These are phyloP conservation scores for Mycena rebaudengoi DNA, from an alignment of 768 basidiomycete species.

Conservation along the genomic window DNA sequence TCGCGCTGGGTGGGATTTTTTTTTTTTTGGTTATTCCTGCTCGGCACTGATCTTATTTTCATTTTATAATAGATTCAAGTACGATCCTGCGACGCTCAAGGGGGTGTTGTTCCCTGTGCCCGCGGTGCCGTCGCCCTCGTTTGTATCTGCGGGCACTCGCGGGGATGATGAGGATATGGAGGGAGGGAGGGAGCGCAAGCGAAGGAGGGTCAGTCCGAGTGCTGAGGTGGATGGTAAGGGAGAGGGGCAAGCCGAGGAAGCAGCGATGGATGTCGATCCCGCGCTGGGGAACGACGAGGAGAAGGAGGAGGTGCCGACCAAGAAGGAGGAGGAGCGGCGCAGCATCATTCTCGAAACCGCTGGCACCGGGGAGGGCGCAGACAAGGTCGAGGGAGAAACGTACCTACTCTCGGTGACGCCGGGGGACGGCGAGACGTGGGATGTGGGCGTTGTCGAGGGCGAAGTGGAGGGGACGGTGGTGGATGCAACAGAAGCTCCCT, in stretches of 20 bases:
- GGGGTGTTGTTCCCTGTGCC: conserved; percentile 53
- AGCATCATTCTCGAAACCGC: no score
- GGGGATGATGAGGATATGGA: neutral
- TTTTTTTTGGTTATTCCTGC: neutral
- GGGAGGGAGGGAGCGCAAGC: conserved; percentile 16
- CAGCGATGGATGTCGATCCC: neutral
- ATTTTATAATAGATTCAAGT: conserved; percentile 68
- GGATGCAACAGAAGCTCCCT: neutral
- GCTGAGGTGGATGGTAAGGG: conserved; percentile 11
- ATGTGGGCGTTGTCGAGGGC: neutral
- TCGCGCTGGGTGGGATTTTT: conserved; percentile 52
- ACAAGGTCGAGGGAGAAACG: neutral
- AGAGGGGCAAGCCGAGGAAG: neutral
- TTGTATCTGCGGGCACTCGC: neutral
- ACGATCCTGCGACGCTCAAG: conserved; percentile 52
- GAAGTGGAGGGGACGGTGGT: neutral
- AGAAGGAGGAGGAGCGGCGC: no score
- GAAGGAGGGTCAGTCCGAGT: conserved; percentile 16
- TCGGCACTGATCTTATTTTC: neutral
- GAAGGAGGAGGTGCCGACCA: neutral
- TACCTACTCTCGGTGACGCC: no score
- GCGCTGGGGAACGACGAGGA: neutral
- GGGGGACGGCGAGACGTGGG: neutral
- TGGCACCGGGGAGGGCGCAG: neutral
- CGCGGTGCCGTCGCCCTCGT: neutral